Evolutionary conservation across 345 rosid species (phyloP), one percentile per base, ranked within the genome.

Genomic region (Eucalyptus pauciflora): DNA sequence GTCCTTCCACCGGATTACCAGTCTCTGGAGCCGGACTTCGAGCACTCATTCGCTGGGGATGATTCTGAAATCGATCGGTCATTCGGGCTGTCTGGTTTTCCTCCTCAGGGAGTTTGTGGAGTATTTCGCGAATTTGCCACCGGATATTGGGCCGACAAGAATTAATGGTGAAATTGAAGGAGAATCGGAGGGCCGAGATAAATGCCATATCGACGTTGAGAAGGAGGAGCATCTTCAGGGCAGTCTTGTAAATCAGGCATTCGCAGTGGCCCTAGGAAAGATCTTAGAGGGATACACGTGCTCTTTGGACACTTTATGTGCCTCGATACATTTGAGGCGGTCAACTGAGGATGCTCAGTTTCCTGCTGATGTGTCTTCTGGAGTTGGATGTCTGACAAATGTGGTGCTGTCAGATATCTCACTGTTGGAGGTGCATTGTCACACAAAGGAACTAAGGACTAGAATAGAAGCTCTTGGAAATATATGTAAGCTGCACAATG

Each of bases 211-310:
- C 25, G 91, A 89, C 10, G 71, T 29, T 79, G 83, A 86, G 76
- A 89, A 89, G 86, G 91, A 89, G 86, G 91, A 87, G 85, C 86
- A 86, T 86, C 93, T 91, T 81, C 88, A 67, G 54, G 90, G 89
- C 86, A 94, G 97, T 90, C 95, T 97, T 41, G 96, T 97, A 87
- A 97, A 96, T 92, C 99, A 96, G 94, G 98, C 99, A 86, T 97
- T 97, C 93, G 94, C 97, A 79, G 97, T 95, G 87, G 96, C 98
- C 49, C 93, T 97, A 43, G 94, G 93, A 50, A 97, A 96, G 93
- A 92, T 97, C 89, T 91, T 96, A 91, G 96, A 97, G 89, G 99
- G 98, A 54, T 97, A 95, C 88, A 88, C 91, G 31, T 93, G 95
- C 92, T 93, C 95, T 20, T 85, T 97, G 86, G 95, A 96, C 92